Percentiles rank a stretch among this genome's conserved stretches.
Conservation (phyloP, 306 rosid genomes). For the Castanea crenata region DNA sequence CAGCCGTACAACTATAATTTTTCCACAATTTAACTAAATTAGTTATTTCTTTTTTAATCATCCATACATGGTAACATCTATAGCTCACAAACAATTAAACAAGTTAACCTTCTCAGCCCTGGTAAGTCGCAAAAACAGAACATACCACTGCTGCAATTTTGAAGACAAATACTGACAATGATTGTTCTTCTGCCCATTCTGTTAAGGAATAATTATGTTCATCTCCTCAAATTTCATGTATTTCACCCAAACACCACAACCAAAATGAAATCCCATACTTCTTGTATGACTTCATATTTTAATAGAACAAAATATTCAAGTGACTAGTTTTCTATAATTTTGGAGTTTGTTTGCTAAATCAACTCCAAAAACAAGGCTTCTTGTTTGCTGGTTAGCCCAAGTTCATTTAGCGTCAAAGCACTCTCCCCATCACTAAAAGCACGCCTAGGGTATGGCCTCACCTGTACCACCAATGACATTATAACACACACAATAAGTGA, state of each 20-base stretch:
- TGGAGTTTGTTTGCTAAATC: conserved; percentile 38
- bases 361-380: conserved; percentile 91
- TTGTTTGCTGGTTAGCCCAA: conserved; percentile 83
- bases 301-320: conserved; percentile 29
- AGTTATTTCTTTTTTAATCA: not conserved
- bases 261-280: conserved; percentile 26
- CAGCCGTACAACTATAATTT: no score
- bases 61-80: not conserved
- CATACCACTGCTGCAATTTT: not conserved
- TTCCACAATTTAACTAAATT: no score
- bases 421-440: conserved; percentile 72
- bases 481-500: not conserved
- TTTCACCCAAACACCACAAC: conserved; percentile 31
- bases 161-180: not conserved
- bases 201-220: not conserved
- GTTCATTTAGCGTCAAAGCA: conserved; percentile 58
- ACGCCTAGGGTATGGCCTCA: conserved; percentile 90
- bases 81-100: not conserved
- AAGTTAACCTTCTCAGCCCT: not conserved
- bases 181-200: not conserved
- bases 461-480: conserved; percentile 46
- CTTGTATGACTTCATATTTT: conserved; percentile 26
- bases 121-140: no score
- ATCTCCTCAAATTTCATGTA: conserved; percentile 15
- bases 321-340: conserved; percentile 30